Conservation (phyloP, 1,284 basidiomycete genomes). For the Cutaneotrichosporon cavernicola region DNA sequence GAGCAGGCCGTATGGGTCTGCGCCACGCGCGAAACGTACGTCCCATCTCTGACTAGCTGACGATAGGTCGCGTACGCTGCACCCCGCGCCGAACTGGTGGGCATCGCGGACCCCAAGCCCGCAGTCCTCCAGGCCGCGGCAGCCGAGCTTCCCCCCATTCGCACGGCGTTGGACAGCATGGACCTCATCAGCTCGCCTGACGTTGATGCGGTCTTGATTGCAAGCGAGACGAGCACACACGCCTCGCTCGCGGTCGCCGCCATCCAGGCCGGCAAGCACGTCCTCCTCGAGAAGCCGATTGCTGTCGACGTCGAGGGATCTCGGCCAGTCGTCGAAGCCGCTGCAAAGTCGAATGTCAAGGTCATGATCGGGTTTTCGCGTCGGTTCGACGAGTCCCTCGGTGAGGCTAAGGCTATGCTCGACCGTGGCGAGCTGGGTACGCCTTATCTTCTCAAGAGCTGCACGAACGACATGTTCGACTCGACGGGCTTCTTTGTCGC, state of each 20-base stretch:
- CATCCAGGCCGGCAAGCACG: constrained; percentile 34
- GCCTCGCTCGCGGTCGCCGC: constrained; percentile 30
- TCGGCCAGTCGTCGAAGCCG: constrained; percentile 31
- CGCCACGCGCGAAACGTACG: constrained; percentile 31
- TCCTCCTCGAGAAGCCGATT: constrained; percentile 46
- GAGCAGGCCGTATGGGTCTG: constrained; percentile 36
- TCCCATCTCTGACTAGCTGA: neutral
- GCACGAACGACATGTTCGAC: constrained; percentile 40
- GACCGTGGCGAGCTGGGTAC: constrained; percentile 30
- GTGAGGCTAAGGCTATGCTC: constrained; percentile 27
- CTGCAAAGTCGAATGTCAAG: constrained; percentile 33
- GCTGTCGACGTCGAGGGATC: constrained; percentile 35
- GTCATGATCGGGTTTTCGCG: constrained; percentile 41
- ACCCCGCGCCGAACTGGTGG: constrained; percentile 33
- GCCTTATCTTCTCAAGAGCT: constrained; percentile 32
- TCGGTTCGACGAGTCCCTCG: constrained; percentile 41
- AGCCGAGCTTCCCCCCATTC: constrained; percentile 18
- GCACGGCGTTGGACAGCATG: constrained; percentile 8
- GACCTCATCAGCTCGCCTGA: constrained; percentile 19
- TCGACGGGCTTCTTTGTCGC: constrained; percentile 39
- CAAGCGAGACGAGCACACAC: constrained; percentile 31
- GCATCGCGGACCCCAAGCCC: constrained; percentile 24
- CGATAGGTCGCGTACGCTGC: constrained; percentile 19
- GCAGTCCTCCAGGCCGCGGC: constrained; percentile 15
- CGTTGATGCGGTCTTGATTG: constrained; percentile 34